Evolutionary conservation across 2,329 filamentous ascomycete genomes (phyloP).

Genomic region (Fusarium sp.): DNA sequence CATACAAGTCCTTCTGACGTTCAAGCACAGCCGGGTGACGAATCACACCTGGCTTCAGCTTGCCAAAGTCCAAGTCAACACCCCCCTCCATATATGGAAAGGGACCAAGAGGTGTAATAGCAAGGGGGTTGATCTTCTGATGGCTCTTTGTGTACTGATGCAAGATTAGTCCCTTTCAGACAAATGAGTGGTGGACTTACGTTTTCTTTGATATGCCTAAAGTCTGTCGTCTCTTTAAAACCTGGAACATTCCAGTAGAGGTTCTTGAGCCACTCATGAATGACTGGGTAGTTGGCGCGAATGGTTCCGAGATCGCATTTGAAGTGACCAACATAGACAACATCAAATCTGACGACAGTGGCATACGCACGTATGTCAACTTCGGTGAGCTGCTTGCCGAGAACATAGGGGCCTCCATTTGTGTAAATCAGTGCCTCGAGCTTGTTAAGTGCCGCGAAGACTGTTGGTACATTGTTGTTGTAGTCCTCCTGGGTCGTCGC

Average conservation of each 20-base stretch:
- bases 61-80: conserved; percentile 31
- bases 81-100: conserved; percentile 39
- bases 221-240: conserved; percentile 67
- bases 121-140: conserved; percentile 39
- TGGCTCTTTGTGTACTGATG: conserved; percentile 42
- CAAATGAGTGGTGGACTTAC: conserved; percentile 1
- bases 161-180: not conserved
- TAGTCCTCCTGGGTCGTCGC: conserved; percentile 72
- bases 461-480: conserved; percentile 64
- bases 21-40: conserved; percentile 37
- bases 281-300: conserved; percentile 68
- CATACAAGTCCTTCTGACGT: conserved; percentile 38
- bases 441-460: conserved; percentile 73
- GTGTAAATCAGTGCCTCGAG: conserved; percentile 65
- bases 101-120: conserved; percentile 41
- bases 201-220: conserved; percentile 73
- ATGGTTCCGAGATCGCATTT: conserved; percentile 72
- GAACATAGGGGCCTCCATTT: conserved; percentile 63
- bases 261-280: conserved; percentile 74
- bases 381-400: conserved; percentile 72
- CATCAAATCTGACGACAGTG: conserved; percentile 73
- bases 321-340: conserved; percentile 73
- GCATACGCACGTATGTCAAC: conserved; percentile 73
- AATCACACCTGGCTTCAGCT: conserved; percentile 33
- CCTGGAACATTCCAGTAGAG: conserved; percentile 72